Conservation (phyloP, 306 rosid species). For the Malus asiatica region DNA sequence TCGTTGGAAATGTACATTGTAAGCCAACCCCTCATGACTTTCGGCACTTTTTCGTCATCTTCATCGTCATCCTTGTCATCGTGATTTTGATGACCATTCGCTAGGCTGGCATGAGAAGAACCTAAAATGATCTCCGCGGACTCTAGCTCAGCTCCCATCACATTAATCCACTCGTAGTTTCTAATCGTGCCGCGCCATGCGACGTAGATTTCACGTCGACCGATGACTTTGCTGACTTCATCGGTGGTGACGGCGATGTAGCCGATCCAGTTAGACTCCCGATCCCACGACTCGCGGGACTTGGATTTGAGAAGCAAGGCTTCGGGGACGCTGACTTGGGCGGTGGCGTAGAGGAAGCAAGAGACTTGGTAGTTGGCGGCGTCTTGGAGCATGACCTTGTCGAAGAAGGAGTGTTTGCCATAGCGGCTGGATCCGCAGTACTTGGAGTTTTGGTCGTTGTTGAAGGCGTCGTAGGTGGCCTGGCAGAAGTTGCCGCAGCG, state of each 20-base stretch:
- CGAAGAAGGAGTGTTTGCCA: no score
- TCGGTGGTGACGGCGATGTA: slow-evolving; percentile 55
- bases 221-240: slow-evolving; percentile 6
- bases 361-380: slow-evolving; percentile 22
- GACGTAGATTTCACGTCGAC: slow-evolving; percentile 57
- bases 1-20: slow-evolving; percentile 48
- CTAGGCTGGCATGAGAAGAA: not conserved
- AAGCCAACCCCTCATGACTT: slow-evolving; percentile 64
- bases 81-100: slow-evolving; percentile 2
- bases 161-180: slow-evolving; percentile 46
- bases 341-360: slow-evolving; percentile 63
- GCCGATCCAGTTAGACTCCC: slow-evolving; percentile 74
- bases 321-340: slow-evolving; percentile 41
- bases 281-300: slow-evolving; percentile 61
- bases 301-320: slow-evolving; percentile 44
- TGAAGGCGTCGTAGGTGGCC: no score
- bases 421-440: no score
- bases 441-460: no score
- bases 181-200: slow-evolving; percentile 64
- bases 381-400: no score
- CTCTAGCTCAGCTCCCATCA: slow-evolving; percentile 25
- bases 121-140: slow-evolving; percentile 19
- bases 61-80: not conserved
- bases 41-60: slow-evolving; percentile 9
- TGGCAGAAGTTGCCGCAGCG: no score